Conservation (phyloP, 2,329 filamentous ascomycete species). For the Colletotrichum destructivum region DNA sequence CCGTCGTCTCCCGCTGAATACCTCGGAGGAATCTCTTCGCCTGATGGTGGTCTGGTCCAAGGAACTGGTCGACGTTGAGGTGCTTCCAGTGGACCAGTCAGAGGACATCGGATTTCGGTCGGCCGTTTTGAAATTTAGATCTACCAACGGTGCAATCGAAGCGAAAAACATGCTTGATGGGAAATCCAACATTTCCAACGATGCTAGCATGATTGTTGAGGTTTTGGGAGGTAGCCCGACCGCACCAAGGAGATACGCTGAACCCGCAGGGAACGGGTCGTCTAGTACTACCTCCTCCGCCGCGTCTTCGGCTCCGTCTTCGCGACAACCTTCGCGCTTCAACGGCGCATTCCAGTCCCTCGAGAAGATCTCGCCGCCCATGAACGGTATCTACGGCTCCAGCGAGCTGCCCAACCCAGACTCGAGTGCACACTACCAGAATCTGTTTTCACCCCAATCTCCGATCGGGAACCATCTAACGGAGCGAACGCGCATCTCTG, state of each 20-base stretch:
- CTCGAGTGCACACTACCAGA: slow-evolving; percentile 68
- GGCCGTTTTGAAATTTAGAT: slow-evolving; percentile 69
- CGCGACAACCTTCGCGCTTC: slow-evolving; percentile 72
- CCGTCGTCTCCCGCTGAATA: slow-evolving; percentile 68
- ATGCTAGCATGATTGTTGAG: slow-evolving; percentile 71
- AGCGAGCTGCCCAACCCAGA: slow-evolving; percentile 74
- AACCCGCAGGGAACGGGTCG: slow-evolving; percentile 44
- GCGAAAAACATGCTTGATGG: slow-evolving; percentile 72
- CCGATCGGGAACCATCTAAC: slow-evolving; percentile 79
- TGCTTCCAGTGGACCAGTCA: slow-evolving; percentile 65
- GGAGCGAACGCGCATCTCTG: slow-evolving; percentile 72
- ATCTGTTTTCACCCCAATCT: slow-evolving; percentile 80
- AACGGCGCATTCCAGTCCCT: slow-evolving; percentile 71
- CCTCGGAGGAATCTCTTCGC: slow-evolving; percentile 67
- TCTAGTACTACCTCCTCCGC: slow-evolving; percentile 58
- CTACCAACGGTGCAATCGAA: slow-evolving; percentile 66
- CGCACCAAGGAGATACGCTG: slow-evolving; percentile 48
- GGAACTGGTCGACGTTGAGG: slow-evolving; percentile 66
- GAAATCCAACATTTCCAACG: slow-evolving; percentile 65
- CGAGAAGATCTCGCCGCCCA: slow-evolving; percentile 74
- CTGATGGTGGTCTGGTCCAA: slow-evolving; percentile 73
- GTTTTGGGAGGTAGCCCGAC: slow-evolving; percentile 63
- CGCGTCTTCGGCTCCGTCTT: slow-evolving; percentile 60
- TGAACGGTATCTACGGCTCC: slow-evolving; percentile 66
- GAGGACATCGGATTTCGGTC: slow-evolving; percentile 66